A percentile compares a stretch with the other conserved stretches of the same genome.
These are phyloP conservation scores for Ilex aquifolium DNA, from an alignment of 257 asterid genomes.

Conservation along the genomic window DNA sequence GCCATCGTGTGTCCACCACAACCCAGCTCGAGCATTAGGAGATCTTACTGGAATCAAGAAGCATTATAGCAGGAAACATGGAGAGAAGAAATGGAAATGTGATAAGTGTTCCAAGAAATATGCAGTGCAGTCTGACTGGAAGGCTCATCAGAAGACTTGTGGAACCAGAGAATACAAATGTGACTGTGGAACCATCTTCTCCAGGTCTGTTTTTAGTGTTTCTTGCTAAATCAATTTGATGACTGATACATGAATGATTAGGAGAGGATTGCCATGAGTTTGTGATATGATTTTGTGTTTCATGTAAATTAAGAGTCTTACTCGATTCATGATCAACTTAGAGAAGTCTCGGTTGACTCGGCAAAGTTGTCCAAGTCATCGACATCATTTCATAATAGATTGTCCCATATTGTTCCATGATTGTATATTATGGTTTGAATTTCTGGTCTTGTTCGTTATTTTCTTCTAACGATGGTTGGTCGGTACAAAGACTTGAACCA, in stretches of 20 bases:
- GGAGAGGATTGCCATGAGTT: not conserved
- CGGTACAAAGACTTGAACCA: no score
- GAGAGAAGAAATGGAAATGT: slow-evolving; percentile 93
- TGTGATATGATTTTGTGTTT: no score
- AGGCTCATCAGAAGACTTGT: slow-evolving; percentile 89
- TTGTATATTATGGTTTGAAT: no score
- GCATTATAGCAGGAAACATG: slow-evolving; percentile 78
- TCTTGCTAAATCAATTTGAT: not conserved
- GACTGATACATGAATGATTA: not conserved
- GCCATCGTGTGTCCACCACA: slow-evolving; percentile 69
- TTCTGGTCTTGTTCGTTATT: no score
- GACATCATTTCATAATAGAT: no score
- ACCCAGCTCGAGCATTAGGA: slow-evolving; percentile 65
- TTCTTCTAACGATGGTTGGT: no score
- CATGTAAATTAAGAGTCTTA: no score
- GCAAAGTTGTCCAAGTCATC: no score
- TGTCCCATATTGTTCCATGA: no score
- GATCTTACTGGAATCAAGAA: slow-evolving; percentile 94
- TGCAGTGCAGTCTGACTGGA: slow-evolving; percentile 90
- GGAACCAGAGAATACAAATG: slow-evolving; percentile 83
- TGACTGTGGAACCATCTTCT: slow-evolving; percentile 91
- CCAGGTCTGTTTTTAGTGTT: slow-evolving; percentile 35
- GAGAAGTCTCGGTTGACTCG: no score
- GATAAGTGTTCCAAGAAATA: slow-evolving; percentile 75
- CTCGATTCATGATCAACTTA: no score